Percentiles rank a stretch among this genome's conserved stretches.
Evolutionary conservation across 2,329 filamentous ascomycete species (phyloP).

Genomic region (Apiospora rasikravindrae): DNA sequence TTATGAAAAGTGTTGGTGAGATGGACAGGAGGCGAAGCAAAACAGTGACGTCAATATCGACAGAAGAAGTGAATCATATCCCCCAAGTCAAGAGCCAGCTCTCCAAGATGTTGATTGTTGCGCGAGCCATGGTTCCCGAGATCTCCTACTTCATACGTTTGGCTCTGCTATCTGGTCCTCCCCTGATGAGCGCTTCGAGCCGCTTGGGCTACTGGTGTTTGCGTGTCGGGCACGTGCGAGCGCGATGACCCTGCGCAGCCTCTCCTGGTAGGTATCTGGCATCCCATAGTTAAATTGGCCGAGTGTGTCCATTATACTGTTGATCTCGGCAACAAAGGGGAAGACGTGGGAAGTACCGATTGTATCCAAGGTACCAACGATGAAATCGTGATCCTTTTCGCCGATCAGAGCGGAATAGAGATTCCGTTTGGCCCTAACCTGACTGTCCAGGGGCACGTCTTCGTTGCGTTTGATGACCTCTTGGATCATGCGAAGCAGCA

Average conservation of each 20-base stretch:
- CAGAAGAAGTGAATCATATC: conserved; percentile 24
- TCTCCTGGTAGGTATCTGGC: conserved; percentile 27
- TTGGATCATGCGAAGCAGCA: conserved; percentile 54
- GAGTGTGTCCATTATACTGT: conserved; percentile 38
- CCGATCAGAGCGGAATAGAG: conserved; percentile 56
- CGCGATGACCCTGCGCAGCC: conserved; percentile 37
- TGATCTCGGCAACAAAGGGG: conserved; percentile 37
- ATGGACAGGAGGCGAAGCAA: conserved; percentile 25
- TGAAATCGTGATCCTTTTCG: conserved; percentile 49
- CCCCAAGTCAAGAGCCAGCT: conserved; percentile 2
- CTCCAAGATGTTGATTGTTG: not conserved
- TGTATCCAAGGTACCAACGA: conserved; percentile 47
- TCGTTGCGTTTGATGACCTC: conserved; percentile 48
- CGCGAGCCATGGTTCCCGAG: not conserved
- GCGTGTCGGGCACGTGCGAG: conserved; percentile 31
- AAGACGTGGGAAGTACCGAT: conserved; percentile 29
- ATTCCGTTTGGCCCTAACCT: conserved; percentile 44
- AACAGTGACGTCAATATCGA: conserved; percentile 18
- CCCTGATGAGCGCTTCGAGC: conserved; percentile 33
- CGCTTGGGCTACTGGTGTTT: conserved; percentile 23
- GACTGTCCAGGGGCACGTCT: conserved; percentile 40
- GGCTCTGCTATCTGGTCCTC: conserved; percentile 28
- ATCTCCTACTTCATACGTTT: conserved; percentile 33
- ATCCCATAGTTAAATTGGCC: conserved; percentile 31
- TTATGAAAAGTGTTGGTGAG: conserved; percentile 25